Base-by-base conservation (phyloP, 768 basidiomycete species). In the Hericium erinaceus region DNA sequence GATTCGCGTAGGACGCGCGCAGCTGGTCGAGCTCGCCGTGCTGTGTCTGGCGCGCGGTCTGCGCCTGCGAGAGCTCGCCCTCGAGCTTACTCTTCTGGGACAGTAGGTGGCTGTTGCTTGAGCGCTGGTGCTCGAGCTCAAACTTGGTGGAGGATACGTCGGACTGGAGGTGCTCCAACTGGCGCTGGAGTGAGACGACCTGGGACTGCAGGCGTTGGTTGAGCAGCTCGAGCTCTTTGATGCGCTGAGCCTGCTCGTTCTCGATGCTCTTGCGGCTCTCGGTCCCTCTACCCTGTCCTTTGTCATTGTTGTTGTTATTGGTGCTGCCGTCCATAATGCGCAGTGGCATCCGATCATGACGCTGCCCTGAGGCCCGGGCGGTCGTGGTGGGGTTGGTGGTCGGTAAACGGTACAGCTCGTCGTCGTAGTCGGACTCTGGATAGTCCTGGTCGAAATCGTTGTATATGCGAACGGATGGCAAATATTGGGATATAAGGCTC, bases 1-100 rank as follows among this genome's bases (percentile, higher is more conserved):
- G 54, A 48, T 61, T 54, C 20, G 55, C 52, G 48, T 69, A 68
- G 16, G 67, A 64, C 22, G 64, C 52, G 22, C 63, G 61, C 12
- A 70, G 62, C 22, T 66, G 60, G 28, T 60, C 60, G 56, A 62
- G 46, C 48, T 62, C 60, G 54, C 39, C 22, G 9, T 57, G 28
- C 49, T 61, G 60, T 12, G 54, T 41, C 48, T 51, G 60, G 13
- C 52, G 51, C 26, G 54, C 57, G 11, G 56, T 52, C 20, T 49
- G 57, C 1, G 59, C 50, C 28, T 60, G 61, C 12, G 56, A 46
- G 26, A 62, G 50, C 44, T 62, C 53, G 37, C 57, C 59, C 20
- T 60, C 61, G 16, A 62, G 59, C 44, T 52, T 59, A 54, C 56
- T 57, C 20, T 62, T 62, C 61, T 62, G 59, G 28, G 56, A 57